Base-by-base conservation (phyloP, 176 grass and related monocot species). In the Triticum monococcum region DNA sequence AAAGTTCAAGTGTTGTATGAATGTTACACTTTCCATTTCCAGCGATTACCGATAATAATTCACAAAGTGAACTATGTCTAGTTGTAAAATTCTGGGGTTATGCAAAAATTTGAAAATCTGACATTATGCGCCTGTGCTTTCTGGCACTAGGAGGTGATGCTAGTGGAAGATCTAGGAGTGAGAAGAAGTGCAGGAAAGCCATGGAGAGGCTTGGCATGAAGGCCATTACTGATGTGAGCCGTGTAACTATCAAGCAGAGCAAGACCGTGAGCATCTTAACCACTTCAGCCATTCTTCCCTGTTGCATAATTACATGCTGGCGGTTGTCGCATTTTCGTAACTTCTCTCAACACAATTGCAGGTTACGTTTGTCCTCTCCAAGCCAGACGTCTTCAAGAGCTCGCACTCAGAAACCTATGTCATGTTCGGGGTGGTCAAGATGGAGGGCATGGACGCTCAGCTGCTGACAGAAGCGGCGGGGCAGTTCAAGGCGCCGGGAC, bases 241-340 rank as follows among this genome's bases (percentile, higher is more conserved):
- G 85, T 74, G 85, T 87, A 9, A 81, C 77, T 59, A 28, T 87
- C 50, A 81, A 87, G 68, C 81, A 87, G 78, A 87, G 75, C 84
- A 86, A 74, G 77, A 81, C 79, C 23, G 85, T 87, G 77, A 87
- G 69, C 67, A 28, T 31, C 30, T 57, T 50, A 54, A 54, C 6
- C 10, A 37, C 5, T 81, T 75, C 9, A 41, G 3, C 3, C 10
- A 30, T 28, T 74, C 26, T 85, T 20, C n/a, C 8, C 5, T 68
- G 61, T 36, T 30, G 48, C 32, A 40, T 25, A n/a, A 52, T 36
- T 64, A 69, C 38, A 78, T 61, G 16, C 18, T 57, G 17, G 10
- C 12, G 30, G 38, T 62, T n/a, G 35, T 63, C 31, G 35, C 17
- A 77, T n/a, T 67, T 48, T 30, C 30, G 20, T 25, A 67, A 50